These are phyloP conservation scores for Aspergillus caelatus DNA, from an alignment of 2,329 filamentous ascomycete species.

Conservation along the genomic window DNA sequence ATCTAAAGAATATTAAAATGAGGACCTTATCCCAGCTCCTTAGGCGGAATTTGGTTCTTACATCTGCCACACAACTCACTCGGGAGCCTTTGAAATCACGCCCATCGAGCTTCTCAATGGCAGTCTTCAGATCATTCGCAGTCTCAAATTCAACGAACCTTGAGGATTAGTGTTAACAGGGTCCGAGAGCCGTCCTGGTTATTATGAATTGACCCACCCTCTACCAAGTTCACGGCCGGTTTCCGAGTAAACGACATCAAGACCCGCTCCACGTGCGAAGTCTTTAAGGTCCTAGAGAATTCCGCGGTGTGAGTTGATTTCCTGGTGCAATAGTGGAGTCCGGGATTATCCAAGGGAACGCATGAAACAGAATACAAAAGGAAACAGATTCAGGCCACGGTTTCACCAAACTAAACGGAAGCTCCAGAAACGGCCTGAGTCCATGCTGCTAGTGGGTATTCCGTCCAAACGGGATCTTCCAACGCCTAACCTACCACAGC, in stretches of 20 bases:
- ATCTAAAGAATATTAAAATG: slow-evolving; percentile 55
- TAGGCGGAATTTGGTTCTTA: slow-evolving; percentile 52
- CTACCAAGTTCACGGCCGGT: slow-evolving; percentile 89
- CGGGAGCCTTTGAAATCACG: slow-evolving; percentile 89
- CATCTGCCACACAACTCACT: slow-evolving; percentile 86
- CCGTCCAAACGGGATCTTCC: slow-evolving; percentile 11
- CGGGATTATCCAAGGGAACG: slow-evolving; percentile 13
- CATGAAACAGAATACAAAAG: slow-evolving; percentile 3
- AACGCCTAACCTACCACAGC: slow-evolving; percentile 4
- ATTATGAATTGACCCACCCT: slow-evolving; percentile 65
- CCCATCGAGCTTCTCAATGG: slow-evolving; percentile 91
- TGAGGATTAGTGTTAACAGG: slow-evolving; percentile 30
- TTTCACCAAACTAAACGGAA: slow-evolving; percentile 3
- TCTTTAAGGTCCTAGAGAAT: slow-evolving; percentile 98
- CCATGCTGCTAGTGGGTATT: slow-evolving; percentile 21
- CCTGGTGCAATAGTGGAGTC: slow-evolving; percentile 47
- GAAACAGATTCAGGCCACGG: not conserved
- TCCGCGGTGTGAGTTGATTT: slow-evolving; percentile 75
- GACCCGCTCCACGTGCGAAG: slow-evolving; percentile 93
- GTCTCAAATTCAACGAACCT: slow-evolving; percentile 99
- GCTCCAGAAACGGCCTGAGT: slow-evolving; percentile 14
- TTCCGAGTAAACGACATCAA: slow-evolving; percentile 98
- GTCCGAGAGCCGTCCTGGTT: slow-evolving; percentile 19
- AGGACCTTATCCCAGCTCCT: slow-evolving; percentile 26
- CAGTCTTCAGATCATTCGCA: slow-evolving; percentile 81